Conservation (phyloP, 2,329 filamentous ascomycete species). For the Coniochaeta sp. region DNA sequence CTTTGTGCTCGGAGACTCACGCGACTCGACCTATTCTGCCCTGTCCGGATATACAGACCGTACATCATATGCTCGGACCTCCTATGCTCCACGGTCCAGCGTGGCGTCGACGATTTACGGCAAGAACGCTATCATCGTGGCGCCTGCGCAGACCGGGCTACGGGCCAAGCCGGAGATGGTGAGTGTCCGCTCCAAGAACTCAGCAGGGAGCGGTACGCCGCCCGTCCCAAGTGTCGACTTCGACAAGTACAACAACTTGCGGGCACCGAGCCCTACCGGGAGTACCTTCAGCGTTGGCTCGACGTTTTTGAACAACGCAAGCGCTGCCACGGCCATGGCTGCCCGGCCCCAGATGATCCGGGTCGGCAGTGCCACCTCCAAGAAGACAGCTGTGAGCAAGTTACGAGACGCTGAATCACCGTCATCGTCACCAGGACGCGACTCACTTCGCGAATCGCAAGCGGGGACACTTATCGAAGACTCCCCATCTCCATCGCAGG, state of each 20-base stretch:
- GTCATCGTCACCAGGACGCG: conserved; percentile 10
- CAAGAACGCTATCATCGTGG: conserved; percentile 75
- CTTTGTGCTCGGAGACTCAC: conserved; percentile 84
- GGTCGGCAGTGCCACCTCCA: conserved; percentile 33
- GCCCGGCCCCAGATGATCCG: conserved; percentile 53
- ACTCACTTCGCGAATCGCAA: conserved; percentile 28
- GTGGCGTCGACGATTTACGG: conserved; percentile 93
- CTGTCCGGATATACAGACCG: conserved; percentile 57
- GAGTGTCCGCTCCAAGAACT: conserved; percentile 65
- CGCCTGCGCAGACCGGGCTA: conserved; percentile 80
- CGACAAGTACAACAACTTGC: conserved; percentile 42
- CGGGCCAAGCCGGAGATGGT: conserved; percentile 87
- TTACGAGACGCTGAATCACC: conserved; percentile 15
- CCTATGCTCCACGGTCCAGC: conserved; percentile 57
- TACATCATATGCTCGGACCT: conserved; percentile 52
- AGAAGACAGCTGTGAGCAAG: conserved; percentile 32
- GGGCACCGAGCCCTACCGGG: conserved; percentile 42
- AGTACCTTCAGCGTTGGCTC: conserved; percentile 61
- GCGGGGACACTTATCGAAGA: conserved; percentile 42
- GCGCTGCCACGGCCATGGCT: conserved; percentile 46
- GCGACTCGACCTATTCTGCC: conserved; percentile 84
- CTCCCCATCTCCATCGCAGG: conserved; percentile 41
- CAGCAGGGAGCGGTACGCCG: conserved; percentile 46
- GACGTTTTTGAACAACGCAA: conserved; percentile 60
- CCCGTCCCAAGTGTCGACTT: conserved; percentile 68